phyloP scores from a whole-genome alignment of 2,329 filamentous ascomycete genomes.

The Paraconiothyrium sp. region DNA sequence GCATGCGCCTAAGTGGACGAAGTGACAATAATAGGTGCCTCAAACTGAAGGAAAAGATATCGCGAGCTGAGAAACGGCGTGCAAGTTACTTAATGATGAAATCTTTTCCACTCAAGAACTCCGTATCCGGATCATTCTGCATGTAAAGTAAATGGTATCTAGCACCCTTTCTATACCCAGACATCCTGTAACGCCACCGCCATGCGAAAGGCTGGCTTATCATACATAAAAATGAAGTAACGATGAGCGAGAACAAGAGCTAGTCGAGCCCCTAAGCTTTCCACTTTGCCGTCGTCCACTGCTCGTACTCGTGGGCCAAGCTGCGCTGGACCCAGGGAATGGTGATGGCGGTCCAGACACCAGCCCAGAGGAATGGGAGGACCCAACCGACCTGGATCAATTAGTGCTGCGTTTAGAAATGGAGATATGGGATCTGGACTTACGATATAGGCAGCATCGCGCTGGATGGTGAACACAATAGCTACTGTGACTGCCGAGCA shows the following conservation, averaged over 20 bases:
- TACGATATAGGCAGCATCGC: conserved; percentile 60
- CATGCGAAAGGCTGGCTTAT: conserved; percentile 2
- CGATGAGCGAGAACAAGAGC: background rate
- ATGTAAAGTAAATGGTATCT: conserved; percentile 5
- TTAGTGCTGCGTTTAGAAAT: conserved; percentile 21
- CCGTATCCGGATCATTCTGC: background rate
- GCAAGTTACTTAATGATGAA: background rate
- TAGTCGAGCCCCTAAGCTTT: conserved; percentile 41
- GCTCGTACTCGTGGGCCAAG: conserved; percentile 45
- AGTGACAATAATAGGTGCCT: too few species aligned
- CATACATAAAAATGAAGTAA: background rate
- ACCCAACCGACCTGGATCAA: conserved; percentile 55
- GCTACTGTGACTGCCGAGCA: conserved; percentile 54
- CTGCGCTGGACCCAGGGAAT: conserved; percentile 56
- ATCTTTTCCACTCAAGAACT: background rate
- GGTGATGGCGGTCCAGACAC: conserved; percentile 57
- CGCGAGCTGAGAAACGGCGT: too few species aligned
- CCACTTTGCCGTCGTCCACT: conserved; percentile 49
- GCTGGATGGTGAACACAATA: conserved; percentile 58
- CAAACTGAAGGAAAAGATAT: too few species aligned
- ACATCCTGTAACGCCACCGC: background rate
- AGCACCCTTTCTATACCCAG: background rate
- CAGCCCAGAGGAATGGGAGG: conserved; percentile 61
- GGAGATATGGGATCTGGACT: conserved; percentile 23
- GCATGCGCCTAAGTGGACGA: too few species aligned